These are phyloP conservation scores for Wickerhamomyces alni DNA, from an alignment of 805 yeast genomes.

Conservation along the genomic window DNA sequence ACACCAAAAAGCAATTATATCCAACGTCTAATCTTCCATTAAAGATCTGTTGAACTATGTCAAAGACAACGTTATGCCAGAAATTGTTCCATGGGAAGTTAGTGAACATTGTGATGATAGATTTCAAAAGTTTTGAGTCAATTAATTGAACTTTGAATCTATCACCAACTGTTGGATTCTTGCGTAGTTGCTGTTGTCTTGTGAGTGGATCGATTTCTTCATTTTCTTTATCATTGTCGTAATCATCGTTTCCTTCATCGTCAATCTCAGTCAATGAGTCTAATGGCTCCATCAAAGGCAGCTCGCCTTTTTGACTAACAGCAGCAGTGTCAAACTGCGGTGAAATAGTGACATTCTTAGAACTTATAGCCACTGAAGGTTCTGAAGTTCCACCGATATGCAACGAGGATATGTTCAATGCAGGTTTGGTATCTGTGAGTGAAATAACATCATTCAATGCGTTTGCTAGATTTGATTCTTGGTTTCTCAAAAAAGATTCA, in stretches of 20 bases:
- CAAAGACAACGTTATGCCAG: constrained; percentile 81
- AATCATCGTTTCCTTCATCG: background rate
- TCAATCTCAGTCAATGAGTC: background rate
- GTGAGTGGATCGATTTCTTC: background rate
- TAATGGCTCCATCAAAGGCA: constrained; percentile 8
- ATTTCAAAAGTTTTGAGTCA: constrained; percentile 54
- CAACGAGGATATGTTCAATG: constrained; percentile 18
- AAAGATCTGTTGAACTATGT: constrained; percentile 73
- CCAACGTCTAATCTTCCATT: constrained; percentile 70
- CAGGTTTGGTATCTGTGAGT: constrained; percentile 1
- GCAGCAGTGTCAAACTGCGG: constrained; percentile 16
- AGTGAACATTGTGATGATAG: constrained; percentile 63
- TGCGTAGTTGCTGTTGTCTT: constrained; percentile 32
- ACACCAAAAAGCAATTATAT: constrained; percentile 57
- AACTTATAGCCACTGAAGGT: constrained; percentile 24
- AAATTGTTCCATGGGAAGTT: constrained; percentile 80
- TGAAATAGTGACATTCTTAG: constrained; percentile 20
- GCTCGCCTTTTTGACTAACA: constrained; percentile 5
- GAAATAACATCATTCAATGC: constrained; percentile 23
- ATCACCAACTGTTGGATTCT: constrained; percentile 64
- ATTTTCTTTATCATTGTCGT: background rate
- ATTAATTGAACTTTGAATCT: constrained; percentile 59
- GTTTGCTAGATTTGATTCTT: constrained; percentile 19
- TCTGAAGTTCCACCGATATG: constrained; percentile 24
- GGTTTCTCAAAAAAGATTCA: constrained; percentile 2